phyloP scores from a whole-genome alignment of 73 alveolate genomes.

The Symbiodinium pilosum region DNA sequence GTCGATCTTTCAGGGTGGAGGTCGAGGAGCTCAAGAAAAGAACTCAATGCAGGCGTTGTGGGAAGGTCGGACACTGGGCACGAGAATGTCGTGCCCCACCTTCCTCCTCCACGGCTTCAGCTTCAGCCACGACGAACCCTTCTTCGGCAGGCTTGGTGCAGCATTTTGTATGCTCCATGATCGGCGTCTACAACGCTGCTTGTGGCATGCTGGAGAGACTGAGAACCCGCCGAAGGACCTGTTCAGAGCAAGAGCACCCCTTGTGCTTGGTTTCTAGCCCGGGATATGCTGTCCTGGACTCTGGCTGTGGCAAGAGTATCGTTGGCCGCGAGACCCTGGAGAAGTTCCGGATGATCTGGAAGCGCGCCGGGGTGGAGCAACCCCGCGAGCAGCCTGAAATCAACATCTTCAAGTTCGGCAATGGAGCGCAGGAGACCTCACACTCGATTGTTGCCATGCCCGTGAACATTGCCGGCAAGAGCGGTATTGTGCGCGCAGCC shows the following conservation, averaged over 20 bases:
- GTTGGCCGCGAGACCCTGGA: neutral
- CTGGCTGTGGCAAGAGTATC: conserved; percentile 20
- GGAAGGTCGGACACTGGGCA: too few species aligned
- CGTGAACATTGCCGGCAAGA: neutral
- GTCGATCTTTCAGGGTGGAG: too few species aligned
- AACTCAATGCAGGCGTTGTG: too few species aligned
- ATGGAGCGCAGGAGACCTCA: too few species aligned
- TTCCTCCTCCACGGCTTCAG: too few species aligned
- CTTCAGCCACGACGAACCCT: too few species aligned
- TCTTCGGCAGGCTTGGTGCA: neutral
- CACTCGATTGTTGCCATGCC: neutral
- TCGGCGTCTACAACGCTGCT: neutral
- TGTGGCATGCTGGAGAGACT: neutral
- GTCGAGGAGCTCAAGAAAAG: too few species aligned
- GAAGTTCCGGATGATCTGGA: neutral
- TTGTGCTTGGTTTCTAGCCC: conserved; percentile 16
- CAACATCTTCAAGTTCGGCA: conserved; percentile 10
- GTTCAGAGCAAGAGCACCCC: neutral
- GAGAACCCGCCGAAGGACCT: neutral
- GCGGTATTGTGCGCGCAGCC: neutral
- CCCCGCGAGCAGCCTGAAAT: neutral
- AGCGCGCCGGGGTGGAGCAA: neutral
- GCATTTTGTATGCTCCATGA: neutral
- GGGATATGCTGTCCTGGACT: neutral
- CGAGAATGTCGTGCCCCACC: too few species aligned